A percentile compares a stretch with the other conserved stretches of the same genome.
phyloP scores from a whole-genome alignment of 2,329 filamentous ascomycete species.

The Venturia nashicola region DNA sequence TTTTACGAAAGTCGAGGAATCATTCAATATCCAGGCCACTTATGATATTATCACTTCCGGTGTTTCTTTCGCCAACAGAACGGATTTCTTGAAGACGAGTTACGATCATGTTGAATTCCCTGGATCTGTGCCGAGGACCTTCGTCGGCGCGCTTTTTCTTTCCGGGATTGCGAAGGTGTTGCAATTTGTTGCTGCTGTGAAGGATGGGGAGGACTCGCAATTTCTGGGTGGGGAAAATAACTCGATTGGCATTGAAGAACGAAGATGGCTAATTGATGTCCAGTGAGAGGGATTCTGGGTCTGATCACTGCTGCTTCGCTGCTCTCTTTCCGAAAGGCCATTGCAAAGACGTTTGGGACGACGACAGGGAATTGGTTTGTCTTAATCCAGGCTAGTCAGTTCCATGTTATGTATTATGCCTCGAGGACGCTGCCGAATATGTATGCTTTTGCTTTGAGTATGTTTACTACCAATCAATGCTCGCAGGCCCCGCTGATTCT shows the following conservation, averaged over 20 bases:
- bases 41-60: conserved; percentile 84
- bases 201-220: background rate
- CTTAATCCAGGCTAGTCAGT: conserved; percentile 68
- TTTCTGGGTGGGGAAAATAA: background rate
- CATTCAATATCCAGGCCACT: conserved; percentile 88
- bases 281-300: conserved; percentile 67
- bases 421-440: conserved; percentile 89
- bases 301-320: conserved; percentile 61
- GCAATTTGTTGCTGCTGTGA: conserved; percentile 22
- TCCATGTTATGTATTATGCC: conserved; percentile 87
- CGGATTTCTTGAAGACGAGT: conserved; percentile 41
- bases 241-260: background rate
- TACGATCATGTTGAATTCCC: conserved; percentile 91
- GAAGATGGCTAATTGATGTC: background rate
- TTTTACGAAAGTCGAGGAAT: conserved; percentile 97
- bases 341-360: conserved; percentile 56
- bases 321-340: conserved; percentile 48
- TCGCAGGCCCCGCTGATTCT: background rate
- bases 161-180: conserved; percentile 60
- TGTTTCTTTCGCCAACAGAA: conserved; percentile 47
- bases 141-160: conserved; percentile 68
- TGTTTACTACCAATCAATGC: conserved; percentile 22
- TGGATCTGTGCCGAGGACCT: conserved; percentile 83
- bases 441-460: conserved; percentile 83
- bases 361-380: conserved; percentile 67